phyloP scores from a whole-genome alignment of 2,329 filamentous ascomycete species.

The Sclerotinia sclerotiorum region DNA sequence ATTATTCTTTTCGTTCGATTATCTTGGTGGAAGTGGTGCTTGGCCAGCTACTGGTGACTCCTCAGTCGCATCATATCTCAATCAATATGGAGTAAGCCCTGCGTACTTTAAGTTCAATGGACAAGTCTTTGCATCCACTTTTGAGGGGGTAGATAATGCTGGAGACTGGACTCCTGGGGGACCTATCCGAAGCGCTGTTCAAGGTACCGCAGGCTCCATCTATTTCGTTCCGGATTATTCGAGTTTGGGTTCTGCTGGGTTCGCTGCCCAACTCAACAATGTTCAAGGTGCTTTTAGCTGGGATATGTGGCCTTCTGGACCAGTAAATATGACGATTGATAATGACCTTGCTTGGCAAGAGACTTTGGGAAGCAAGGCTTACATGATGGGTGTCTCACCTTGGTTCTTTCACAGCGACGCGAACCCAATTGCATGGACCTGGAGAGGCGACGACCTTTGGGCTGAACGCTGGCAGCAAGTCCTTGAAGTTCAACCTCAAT shows the following conservation, averaged over 20 bases:
- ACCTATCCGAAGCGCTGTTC: slow-evolving; percentile 42
- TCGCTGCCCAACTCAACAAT: slow-evolving; percentile 35
- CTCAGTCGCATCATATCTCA: slow-evolving; percentile 36
- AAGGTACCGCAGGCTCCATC: slow-evolving; percentile 36
- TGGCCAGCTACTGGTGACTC: slow-evolving; percentile 36
- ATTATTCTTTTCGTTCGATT: slow-evolving; percentile 43
- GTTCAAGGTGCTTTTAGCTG: slow-evolving; percentile 46
- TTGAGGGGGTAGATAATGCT: slow-evolving; percentile 48
- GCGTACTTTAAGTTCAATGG: slow-evolving; percentile 44
- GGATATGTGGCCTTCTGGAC: slow-evolving; percentile 47
- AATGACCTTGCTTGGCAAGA: slow-evolving; percentile 45
- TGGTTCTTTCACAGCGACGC: slow-evolving; percentile 61
- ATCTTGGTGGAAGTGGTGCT: slow-evolving; percentile 34
- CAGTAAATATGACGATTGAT: slow-evolving; percentile 41
- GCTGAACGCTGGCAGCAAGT: slow-evolving; percentile 56
- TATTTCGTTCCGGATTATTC: slow-evolving; percentile 52
- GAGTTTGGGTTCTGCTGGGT: slow-evolving; percentile 41
- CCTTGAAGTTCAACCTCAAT: slow-evolving; percentile 47
- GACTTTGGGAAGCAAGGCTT: slow-evolving; percentile 43
- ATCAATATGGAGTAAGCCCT: slow-evolving; percentile 38
- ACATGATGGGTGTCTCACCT: slow-evolving; percentile 57
- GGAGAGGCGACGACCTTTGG: slow-evolving; percentile 62
- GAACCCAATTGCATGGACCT: slow-evolving; percentile 63
- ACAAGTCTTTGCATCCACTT: slow-evolving; percentile 52
- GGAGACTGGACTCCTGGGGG: slow-evolving; percentile 45